Conservation (phyloP, 2,329 filamentous ascomycete species). For the Monosporascus sp. region DNA sequence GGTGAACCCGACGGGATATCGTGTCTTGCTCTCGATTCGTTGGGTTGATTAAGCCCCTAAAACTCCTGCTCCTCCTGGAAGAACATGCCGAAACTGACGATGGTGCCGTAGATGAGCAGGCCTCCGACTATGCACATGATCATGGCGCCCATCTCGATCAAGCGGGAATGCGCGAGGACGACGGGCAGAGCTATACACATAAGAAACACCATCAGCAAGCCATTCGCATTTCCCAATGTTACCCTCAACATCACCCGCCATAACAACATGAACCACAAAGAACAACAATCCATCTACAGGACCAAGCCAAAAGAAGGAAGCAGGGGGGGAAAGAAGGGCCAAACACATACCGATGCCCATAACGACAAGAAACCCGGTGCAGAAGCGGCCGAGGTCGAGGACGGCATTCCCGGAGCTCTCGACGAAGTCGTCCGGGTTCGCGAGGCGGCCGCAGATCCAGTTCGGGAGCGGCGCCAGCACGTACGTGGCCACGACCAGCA, state of each 20-base stretch:
- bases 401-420: slow-evolving; percentile 76
- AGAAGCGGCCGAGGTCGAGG: slow-evolving; percentile 90
- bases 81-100: slow-evolving; percentile 97
- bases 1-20: background rate
- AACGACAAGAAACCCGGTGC: slow-evolving; percentile 90
- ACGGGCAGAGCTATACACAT: slow-evolving; percentile 69
- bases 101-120: slow-evolving; percentile 92
- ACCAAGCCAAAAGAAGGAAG: background rate
- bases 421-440: slow-evolving; percentile 93
- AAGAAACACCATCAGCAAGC: background rate
- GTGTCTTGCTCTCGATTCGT: background rate
- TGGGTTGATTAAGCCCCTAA: slow-evolving; percentile 34
- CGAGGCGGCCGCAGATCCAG: slow-evolving; percentile 86
- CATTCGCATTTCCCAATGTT: too few species aligned
- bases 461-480: slow-evolving; percentile 90
- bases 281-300: too few species aligned
- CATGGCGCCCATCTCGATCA: slow-evolving; percentile 83
- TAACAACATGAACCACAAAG: too few species aligned
- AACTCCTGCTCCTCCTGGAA: slow-evolving; percentile 98
- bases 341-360: slow-evolving; percentile 86
- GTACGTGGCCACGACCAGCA: slow-evolving; percentile 94
- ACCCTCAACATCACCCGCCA: too few species aligned
- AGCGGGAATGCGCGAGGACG: slow-evolving; percentile 78
- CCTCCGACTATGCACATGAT: slow-evolving; percentile 92
- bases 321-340: slow-evolving; percentile 1